phyloP scores from a whole-genome alignment of 441 rosid genomes.

The Gossypium trilobum region DNA sequence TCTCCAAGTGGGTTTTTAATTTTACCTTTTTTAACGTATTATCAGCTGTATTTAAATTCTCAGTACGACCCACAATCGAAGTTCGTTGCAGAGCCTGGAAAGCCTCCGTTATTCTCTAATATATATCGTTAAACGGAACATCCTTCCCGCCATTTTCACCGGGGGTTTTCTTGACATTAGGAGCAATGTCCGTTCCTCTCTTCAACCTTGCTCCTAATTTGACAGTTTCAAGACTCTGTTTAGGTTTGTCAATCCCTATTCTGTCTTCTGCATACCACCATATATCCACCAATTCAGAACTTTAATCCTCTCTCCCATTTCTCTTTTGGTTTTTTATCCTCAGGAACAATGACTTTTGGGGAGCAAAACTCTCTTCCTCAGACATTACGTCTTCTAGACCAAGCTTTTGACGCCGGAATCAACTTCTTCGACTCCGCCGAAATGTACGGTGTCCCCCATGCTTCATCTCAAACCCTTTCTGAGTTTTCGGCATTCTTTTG shows the following conservation, averaged over 20 bases:
- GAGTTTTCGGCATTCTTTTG: neutral
- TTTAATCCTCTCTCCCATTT: neutral
- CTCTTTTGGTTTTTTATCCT: neutral
- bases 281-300: neutral
- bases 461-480: neutral
- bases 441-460: constrained; percentile 24
- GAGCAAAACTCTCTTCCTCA: constrained; percentile 43
- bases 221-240: constrained; percentile 49
- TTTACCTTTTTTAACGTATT: no score
- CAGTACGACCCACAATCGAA: neutral
- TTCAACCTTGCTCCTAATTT: constrained; percentile 42
- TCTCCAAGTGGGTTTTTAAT: no score
- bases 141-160: neutral
- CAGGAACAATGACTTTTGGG: constrained; percentile 65
- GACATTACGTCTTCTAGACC: constrained; percentile 53
- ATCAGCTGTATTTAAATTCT: neutral
- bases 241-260: constrained; percentile 23
- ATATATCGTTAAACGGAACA: neutral
- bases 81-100: neutral
- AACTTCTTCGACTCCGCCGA: constrained; percentile 55
- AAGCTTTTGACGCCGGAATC: constrained; percentile 44
- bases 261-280: neutral
- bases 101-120: neutral
- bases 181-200: constrained; percentile 36
- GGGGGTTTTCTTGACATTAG: neutral